Evolutionary conservation across 2,329 filamentous ascomycete genomes (phyloP).

Genomic region (Stachybotrys chartarum): DNA sequence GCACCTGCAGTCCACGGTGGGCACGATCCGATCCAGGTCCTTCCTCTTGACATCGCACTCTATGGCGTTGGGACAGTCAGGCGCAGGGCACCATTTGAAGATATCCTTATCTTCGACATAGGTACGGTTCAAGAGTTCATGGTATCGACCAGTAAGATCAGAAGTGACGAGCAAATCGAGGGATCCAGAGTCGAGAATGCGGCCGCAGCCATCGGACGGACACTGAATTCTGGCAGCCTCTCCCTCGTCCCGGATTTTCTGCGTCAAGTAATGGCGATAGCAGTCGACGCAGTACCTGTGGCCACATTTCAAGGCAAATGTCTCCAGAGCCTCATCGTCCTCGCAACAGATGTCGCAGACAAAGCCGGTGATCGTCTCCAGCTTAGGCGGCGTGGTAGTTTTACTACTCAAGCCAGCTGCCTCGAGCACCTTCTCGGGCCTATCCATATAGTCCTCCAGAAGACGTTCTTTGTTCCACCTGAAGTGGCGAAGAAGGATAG

Average conservation of each 20-base stretch:
- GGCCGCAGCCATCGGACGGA: constrained; percentile 77
- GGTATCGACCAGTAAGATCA: constrained; percentile 59
- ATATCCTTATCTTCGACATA: constrained; percentile 96
- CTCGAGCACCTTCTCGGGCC: constrained; percentile 70
- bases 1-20: constrained; percentile 81
- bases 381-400: constrained; percentile 53
- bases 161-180: constrained; percentile 65
- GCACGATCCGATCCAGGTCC: constrained; percentile 77
- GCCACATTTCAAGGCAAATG: constrained; percentile 90
- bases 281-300: constrained; percentile 92
- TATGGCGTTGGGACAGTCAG: constrained; percentile 91
- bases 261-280: constrained; percentile 82
- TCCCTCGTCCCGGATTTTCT: constrained; percentile 93
- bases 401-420: constrained; percentile 71
- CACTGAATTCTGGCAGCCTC: constrained; percentile 94
- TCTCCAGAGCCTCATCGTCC: constrained; percentile 67
- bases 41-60: constrained; percentile 85
- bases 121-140: constrained; percentile 79
- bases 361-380: constrained; percentile 70
- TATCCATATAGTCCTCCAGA: constrained; percentile 95
- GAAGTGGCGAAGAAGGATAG: constrained; percentile 81
- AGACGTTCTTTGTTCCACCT: constrained; percentile 95
- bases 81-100: constrained; percentile 95
- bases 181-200: constrained; percentile 86
- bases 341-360: constrained; percentile 95